These are phyloP conservation scores for Boletus nobilissimus DNA, from an alignment of 1,284 basidiomycete species.

Conservation along the genomic window DNA sequence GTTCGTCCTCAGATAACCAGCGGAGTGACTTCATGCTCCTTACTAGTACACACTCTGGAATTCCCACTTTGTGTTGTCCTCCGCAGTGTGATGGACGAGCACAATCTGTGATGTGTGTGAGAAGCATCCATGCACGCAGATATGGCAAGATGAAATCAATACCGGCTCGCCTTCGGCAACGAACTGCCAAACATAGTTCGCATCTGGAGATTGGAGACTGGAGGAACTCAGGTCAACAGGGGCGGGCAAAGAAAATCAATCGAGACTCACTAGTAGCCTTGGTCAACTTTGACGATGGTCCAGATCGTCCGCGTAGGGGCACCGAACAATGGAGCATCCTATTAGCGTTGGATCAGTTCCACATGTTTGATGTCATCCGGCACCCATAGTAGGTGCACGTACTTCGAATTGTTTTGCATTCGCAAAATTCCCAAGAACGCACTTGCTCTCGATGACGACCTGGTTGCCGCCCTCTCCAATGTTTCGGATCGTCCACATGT, in stretches of 20 bases:
- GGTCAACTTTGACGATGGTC: neutral
- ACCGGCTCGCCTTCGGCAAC: neutral
- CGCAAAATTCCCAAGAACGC: neutral
- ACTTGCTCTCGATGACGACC: neutral
- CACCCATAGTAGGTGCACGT: neutral
- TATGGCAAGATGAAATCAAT: neutral
- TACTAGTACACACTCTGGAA: neutral
- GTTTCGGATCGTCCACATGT: neutral
- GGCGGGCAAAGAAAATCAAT: neutral
- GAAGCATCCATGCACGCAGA: neutral
- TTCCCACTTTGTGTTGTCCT: neutral
- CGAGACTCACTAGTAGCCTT: neutral
- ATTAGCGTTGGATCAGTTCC: neutral
- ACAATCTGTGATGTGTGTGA: neutral
- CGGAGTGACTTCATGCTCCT: neutral
- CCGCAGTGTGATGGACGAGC: neutral
- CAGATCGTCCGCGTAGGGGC: neutral
- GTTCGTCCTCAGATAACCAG: neutral
- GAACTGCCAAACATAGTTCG: neutral
- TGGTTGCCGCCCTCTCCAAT: neutral
- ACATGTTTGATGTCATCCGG: too few species aligned
- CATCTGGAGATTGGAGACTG: constrained; percentile 3
- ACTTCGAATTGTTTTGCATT: neutral
- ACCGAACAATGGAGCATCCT: neutral
- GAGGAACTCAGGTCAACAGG: neutral